Base-by-base conservation (phyloP, 2,329 filamentous ascomycete species). In the Fusarium marasasianum region DNA sequence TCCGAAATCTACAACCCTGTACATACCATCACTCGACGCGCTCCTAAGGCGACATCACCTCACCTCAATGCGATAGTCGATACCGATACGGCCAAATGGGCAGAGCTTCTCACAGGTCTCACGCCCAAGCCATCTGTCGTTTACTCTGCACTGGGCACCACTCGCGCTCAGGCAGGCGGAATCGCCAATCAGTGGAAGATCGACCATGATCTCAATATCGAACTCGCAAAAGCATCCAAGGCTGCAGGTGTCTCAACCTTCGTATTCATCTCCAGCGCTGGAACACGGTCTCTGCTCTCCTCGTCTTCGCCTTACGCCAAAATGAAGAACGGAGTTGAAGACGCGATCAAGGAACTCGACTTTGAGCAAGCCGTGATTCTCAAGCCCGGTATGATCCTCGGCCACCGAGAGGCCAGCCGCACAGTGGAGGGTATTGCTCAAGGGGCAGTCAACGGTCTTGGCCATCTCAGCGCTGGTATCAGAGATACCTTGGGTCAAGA, bases 311-410 rank as follows among this genome's bases (percentile, higher is more conserved):
- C 86, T 78, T 83, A 87, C 83, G 71, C 90, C 84, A 73, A 86
- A 81, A 96, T 98, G 94, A 98, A 98, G 86, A 91, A 90, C 31
- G 93, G 96, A 77, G 90, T 98, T 45, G 96, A 98, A 81, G 92
- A 97, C 40, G 86, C 90, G 22, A 88, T 98, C 68, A 89, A 90
- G 80, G 89, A 84, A 47, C 83, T 96, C 8, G 91, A 85, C 9
- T 98, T 98, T 79, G 93, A 95, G 56, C 90, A 93, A 74, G 92
- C 91, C 9, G 88, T 98, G 63, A 92, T 98, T 61, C 55, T 92
- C 29, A 82, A 91, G 50, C 95, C 95, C 0, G 95, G 93, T 0
- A 72, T 95, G 70, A 93, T 98, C 76, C 81, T 95, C 5, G 95
- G 95, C 6, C 81, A 89, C 22, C 87, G 95, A 63, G 87, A 92